Conservation (phyloP, 2,329 filamentous ascomycete genomes). For the Colletotrichum echinochloae region DNA sequence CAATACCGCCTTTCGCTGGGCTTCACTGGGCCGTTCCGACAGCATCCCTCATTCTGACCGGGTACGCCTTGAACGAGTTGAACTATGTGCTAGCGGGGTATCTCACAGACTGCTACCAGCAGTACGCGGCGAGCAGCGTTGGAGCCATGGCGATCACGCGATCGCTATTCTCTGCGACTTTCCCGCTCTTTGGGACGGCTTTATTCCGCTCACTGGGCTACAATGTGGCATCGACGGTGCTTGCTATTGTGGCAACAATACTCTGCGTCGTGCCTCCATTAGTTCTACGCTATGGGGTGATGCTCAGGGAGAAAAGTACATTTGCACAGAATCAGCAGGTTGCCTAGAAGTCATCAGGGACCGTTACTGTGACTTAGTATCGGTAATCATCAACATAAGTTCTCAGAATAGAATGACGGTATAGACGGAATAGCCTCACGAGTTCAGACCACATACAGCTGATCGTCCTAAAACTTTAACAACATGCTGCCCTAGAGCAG, state of each 20-base stretch:
- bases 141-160: slow-evolving; percentile 12
- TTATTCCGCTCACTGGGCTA: slow-evolving; percentile 14
- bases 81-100: slow-evolving; percentile 33
- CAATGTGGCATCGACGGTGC: not conserved
- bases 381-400: too few relatives aligned
- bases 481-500: too few relatives aligned
- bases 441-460: too few relatives aligned
- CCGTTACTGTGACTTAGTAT: too few relatives aligned
- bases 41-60: slow-evolving; percentile 55
- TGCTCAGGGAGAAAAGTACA: slow-evolving; percentile 4
- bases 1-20: slow-evolving; percentile 54
- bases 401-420: too few relatives aligned
- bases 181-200: slow-evolving; percentile 2
- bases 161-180: slow-evolving; percentile 1
- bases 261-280: slow-evolving; percentile 19
- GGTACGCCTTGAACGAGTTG: slow-evolving; percentile 62
- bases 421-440: too few relatives aligned
- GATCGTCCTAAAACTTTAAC: too few relatives aligned
- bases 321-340: too few relatives aligned
- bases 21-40: slow-evolving; percentile 55
- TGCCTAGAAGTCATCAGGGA: too few relatives aligned
- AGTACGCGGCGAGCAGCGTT: slow-evolving; percentile 8
- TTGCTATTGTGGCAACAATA: slow-evolving; percentile 10
- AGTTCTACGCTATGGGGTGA: slow-evolving; percentile 4
- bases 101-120: slow-evolving; percentile 27